A percentile compares a stretch with the other conserved stretches of the same genome.
Evolutionary conservation across 2,329 filamentous ascomycete species (phyloP).

Genomic region (Microdochium paspali): DNA sequence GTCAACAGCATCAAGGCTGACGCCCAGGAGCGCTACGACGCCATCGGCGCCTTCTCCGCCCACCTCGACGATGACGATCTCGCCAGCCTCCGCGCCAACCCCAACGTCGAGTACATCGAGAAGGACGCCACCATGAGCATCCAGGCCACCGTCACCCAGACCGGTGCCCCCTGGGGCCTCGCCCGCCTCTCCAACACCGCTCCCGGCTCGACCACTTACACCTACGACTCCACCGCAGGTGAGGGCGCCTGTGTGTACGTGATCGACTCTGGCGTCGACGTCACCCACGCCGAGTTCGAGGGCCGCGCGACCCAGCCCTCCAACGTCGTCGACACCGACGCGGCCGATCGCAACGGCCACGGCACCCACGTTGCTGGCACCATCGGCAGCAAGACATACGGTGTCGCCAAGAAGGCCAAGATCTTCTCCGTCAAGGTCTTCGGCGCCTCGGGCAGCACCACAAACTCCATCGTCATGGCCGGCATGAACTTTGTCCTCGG

Average conservation of each 20-base stretch:
- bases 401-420: slow-evolving; percentile 11
- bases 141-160: slow-evolving; percentile 18
- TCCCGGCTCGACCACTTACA: slow-evolving; percentile 7
- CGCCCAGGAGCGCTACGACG: background rate
- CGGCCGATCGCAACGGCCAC: slow-evolving; percentile 20
- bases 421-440: slow-evolving; percentile 8
- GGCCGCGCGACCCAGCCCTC: slow-evolving; percentile 13
- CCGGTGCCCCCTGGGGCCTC: slow-evolving; percentile 15
- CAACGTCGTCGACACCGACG: slow-evolving; percentile 12
- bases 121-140: slow-evolving; percentile 14
- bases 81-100: background rate
- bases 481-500: slow-evolving; percentile 19
- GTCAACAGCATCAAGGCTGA: slow-evolving; percentile 9
- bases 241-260: slow-evolving; percentile 25
- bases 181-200: slow-evolving; percentile 12
- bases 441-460: slow-evolving; percentile 9
- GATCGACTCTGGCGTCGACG: slow-evolving; percentile 32
- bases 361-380: slow-evolving; percentile 22
- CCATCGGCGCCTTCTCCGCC: background rate
- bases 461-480: slow-evolving; percentile 20
- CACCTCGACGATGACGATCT: background rate
- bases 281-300: slow-evolving; percentile 19
- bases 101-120: slow-evolving; percentile 17
- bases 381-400: slow-evolving; percentile 7
- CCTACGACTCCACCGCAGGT: slow-evolving; percentile 12